phyloP scores from a whole-genome alignment of 805 yeast species.

The Teunomyces aglyptinius region DNA sequence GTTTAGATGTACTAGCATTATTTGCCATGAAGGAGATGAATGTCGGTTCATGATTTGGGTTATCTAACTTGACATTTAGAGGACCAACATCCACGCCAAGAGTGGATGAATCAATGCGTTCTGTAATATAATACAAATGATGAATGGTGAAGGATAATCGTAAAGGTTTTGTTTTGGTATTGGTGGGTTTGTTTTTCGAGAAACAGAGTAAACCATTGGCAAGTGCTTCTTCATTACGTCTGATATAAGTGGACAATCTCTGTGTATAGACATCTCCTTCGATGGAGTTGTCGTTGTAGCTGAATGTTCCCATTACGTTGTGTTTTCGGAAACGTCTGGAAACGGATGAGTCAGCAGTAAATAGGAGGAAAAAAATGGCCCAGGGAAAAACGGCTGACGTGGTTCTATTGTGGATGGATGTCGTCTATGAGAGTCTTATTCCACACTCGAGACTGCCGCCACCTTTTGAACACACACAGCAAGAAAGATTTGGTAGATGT shows the following conservation, averaged over 20 bases:
- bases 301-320: conserved; percentile 21
- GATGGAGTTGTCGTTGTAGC: conserved; percentile 32
- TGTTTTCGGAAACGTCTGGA: neutral
- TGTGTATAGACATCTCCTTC: conserved; percentile 61
- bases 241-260: conserved; percentile 51
- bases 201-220: conserved; percentile 59
- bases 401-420: neutral
- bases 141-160: conserved; percentile 59
- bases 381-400: conserved; percentile 1
- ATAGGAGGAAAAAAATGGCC: neutral
- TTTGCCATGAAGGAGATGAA: conserved; percentile 59
- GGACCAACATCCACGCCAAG: conserved; percentile 59
- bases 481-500: neutral
- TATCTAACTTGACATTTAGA: conserved; percentile 56
- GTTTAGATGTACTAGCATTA: conserved; percentile 45
- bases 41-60: conserved; percentile 52
- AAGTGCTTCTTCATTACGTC: conserved; percentile 55
- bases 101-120: conserved; percentile 49
- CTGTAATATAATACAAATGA: conserved; percentile 61
- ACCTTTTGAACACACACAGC: neutral
- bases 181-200: conserved; percentile 33
- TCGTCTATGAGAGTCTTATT: neutral
- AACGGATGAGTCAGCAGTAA: neutral
- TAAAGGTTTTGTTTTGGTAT: conserved; percentile 45
- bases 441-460: conserved; percentile 4